phyloP scores from a whole-genome alignment of 2,329 filamentous ascomycete genomes.

The Claviceps sorghi region DNA sequence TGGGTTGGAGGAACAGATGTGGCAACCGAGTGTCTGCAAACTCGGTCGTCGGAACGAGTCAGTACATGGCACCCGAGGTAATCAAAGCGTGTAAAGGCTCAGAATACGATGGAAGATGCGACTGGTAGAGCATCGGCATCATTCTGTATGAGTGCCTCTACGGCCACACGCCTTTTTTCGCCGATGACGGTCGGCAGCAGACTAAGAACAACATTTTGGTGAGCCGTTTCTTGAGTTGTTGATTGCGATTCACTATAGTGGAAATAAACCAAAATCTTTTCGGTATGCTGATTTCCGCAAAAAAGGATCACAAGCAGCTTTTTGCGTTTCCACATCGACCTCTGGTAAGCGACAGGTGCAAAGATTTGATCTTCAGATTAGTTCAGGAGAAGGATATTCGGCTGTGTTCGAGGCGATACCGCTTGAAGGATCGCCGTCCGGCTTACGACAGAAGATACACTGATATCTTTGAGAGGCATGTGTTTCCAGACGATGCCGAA shows the following conservation, averaged over 20 bases:
- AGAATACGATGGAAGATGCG: slow-evolving; percentile 78
- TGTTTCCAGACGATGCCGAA: slow-evolving; percentile 70
- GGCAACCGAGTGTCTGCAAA: slow-evolving; percentile 60
- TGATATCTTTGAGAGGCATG: slow-evolving; percentile 37
- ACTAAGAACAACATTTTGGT: slow-evolving; percentile 80
- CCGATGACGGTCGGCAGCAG: slow-evolving; percentile 59
- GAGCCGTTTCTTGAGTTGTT: slow-evolving; percentile 14
- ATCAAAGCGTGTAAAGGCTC: slow-evolving; percentile 30
- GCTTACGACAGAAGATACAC: slow-evolving; percentile 9
- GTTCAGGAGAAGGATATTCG: slow-evolving; percentile 62
- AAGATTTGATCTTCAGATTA: slow-evolving; percentile 60
- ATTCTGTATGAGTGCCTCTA: slow-evolving; percentile 93
- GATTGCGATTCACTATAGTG: too few species aligned
- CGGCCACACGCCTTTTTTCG: slow-evolving; percentile 78
- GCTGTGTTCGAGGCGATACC: slow-evolving; percentile 63
- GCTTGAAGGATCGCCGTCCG: slow-evolving; percentile 41
- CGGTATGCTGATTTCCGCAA: neutral
- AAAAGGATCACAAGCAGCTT: slow-evolving; percentile 52
- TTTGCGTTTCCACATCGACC: slow-evolving; percentile 57
- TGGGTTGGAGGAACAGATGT: slow-evolving; percentile 55
- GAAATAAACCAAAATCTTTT: too few species aligned
- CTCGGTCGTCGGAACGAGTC: slow-evolving; percentile 86
- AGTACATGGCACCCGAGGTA: slow-evolving; percentile 98
- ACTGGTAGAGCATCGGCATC: slow-evolving; percentile 93
- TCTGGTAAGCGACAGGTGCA: slow-evolving; percentile 52